Base-by-base conservation (phyloP, 2,329 filamentous ascomycete genomes). In the Calonectria fujianensis region DNA sequence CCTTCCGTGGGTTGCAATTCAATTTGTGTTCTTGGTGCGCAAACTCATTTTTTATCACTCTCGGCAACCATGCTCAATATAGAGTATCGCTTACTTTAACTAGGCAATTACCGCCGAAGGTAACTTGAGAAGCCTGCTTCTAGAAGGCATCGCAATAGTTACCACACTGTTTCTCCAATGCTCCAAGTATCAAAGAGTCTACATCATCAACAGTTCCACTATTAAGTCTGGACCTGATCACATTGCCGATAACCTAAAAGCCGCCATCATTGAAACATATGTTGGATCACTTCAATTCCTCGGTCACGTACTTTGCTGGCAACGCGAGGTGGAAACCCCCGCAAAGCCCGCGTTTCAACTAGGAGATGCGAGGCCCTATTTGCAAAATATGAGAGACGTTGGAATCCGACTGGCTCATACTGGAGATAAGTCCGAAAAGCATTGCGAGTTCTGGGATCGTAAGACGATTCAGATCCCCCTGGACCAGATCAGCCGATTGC, bases 231-330 rank as follows among this genome's bases (percentile, higher is more conserved):
- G 29, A 14, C 14, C 57, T 29, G 8, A 20, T 18, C 2, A 41
- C 7, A 10, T 20, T 18, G 8, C 31, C 1, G 9, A 63, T 7
- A 27, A 63, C 10, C 9, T 63, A 13, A 41, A 63, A 9, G 7
- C 13, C 0, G 57, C 37, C 35, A 63, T 63, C 24, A 6, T 63
- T 29, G 37, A 41, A 63, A 63, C 57, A 20, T 63, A 41, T 24
- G 35, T 63, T 20, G 35, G 35, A 35, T 41, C 24, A 20, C 37
- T 63, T 3, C 57, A 63, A 63, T 37, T 63, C 14, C 35, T 63
- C 8, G n/a, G 57, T 13, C 57, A 63, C 13, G 8, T 20, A 41
- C 24, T 63, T 31, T 18, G 13, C 35, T 20, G 37, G 35, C 57
- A 41, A 41, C 57, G 57, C 11, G 37, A 29, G 8, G 24, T 5